Conservation (phyloP, 805 yeast genomes). For the Metschnikowia santaceciliae region DNA sequence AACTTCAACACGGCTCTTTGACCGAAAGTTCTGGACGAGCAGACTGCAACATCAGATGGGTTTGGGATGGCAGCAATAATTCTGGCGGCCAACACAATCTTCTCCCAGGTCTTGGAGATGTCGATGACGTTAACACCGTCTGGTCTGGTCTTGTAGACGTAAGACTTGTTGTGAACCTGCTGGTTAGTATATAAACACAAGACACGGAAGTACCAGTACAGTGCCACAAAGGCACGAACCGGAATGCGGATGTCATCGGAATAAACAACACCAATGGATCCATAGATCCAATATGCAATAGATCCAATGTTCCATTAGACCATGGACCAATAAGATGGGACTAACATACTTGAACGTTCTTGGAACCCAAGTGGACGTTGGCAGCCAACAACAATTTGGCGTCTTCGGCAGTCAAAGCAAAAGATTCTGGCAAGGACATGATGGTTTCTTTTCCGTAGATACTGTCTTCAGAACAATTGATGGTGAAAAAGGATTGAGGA, state of each 20-base stretch:
- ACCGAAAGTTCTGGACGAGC: conserved; percentile 98
- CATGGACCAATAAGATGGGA: background rate
- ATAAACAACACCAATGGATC: too few species aligned
- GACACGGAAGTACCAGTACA: background rate
- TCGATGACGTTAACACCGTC: conserved; percentile 99
- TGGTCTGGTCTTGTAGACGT: conserved; percentile 97
- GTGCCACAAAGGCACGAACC: background rate
- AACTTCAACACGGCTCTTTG: conserved; percentile 99
- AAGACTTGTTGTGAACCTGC: conserved; percentile 90
- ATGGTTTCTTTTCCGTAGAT: conserved; percentile 19
- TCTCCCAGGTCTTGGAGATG: conserved; percentile 99
- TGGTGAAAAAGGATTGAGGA: conserved; percentile 15
- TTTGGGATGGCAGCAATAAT: conserved; percentile 99
- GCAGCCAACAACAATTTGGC: conserved; percentile 99
- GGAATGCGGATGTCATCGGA: too few species aligned
- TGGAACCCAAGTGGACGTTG: conserved; percentile 98
- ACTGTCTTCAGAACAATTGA: conserved; percentile 19
- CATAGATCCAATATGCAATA: too few species aligned
- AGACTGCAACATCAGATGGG: conserved; percentile 97
- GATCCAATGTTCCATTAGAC: too few species aligned
- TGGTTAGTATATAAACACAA: conserved; percentile 8
- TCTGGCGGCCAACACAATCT: conserved; percentile 98
- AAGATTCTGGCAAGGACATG: conserved; percentile 84
- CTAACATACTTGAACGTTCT: conserved; percentile 94
- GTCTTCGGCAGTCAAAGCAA: conserved; percentile 94